These are phyloP conservation scores for Pleodorina starrii DNA, from an alignment of 139 green algal species.

Conservation along the genomic window DNA sequence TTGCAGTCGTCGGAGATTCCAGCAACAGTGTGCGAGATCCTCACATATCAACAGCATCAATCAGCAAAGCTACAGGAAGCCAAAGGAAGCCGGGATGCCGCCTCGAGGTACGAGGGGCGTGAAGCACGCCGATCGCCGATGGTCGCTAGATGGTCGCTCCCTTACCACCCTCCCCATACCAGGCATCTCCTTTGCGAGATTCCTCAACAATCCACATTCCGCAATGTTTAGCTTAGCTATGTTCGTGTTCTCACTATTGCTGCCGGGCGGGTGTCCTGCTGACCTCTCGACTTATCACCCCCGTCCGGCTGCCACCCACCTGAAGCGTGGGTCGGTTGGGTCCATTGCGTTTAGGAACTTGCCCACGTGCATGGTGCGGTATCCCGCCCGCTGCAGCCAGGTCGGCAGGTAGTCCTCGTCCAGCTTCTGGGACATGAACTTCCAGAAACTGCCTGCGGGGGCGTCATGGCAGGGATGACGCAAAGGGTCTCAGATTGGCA, in stretches of 20 bases:
- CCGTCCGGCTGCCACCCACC: not conserved
- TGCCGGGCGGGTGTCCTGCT: not conserved
- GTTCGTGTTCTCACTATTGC: not conserved
- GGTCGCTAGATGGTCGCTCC: too few relatives aligned
- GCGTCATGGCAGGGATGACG: not conserved
- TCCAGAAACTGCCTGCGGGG: constrained; percentile 24
- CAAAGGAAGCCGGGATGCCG: too few relatives aligned
- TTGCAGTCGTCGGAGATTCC: not conserved
- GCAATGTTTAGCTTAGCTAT: too few relatives aligned
- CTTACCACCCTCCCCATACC: too few relatives aligned
- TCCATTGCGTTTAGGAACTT: constrained; percentile 47
- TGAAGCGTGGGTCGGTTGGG: not conserved
- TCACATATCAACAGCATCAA: not conserved
- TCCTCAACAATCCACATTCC: too few relatives aligned
- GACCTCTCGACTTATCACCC: too few relatives aligned
- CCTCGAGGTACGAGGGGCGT: too few relatives aligned
- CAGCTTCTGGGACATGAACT: not conserved
- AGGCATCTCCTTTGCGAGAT: too few relatives aligned
- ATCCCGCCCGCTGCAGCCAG: constrained; percentile 32
- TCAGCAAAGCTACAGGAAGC: not conserved
- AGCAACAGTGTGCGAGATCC: not conserved
- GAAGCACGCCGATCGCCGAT: too few relatives aligned
- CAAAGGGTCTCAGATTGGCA: too few relatives aligned
- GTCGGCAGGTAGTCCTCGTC: constrained; percentile 11
- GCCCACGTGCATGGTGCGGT: constrained; percentile 29